Evolutionary conservation across 176 grass and related monocot species (phyloP).

Genomic region (Oropetium thomaeum): DNA sequence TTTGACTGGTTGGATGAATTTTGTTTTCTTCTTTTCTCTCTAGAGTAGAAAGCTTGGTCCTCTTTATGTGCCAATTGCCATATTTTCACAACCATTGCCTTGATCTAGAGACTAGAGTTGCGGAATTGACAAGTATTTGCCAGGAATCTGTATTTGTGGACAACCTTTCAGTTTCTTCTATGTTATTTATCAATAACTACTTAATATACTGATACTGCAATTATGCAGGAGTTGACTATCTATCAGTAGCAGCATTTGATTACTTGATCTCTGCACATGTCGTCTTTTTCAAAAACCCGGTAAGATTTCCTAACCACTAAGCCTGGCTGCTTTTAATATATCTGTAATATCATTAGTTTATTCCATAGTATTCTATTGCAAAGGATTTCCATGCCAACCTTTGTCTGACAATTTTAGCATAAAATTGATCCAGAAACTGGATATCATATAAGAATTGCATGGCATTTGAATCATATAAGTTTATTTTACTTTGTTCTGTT

Average conservation of each 20-base stretch:
- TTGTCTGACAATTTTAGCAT: neutral
- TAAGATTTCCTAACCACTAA: slow-evolving; percentile 32
- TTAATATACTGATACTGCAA: slow-evolving; percentile 13
- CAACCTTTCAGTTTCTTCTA: neutral
- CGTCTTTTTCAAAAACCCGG: slow-evolving; percentile 74
- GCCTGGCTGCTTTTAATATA: neutral
- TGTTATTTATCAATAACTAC: neutral
- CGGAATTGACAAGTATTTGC: neutral
- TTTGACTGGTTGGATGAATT: neutral
- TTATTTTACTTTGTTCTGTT: slow-evolving; percentile 20
- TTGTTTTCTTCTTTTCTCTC: neutral
- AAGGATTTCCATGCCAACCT: neutral
- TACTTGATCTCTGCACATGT: slow-evolving; percentile 76
- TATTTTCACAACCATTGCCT: neutral
- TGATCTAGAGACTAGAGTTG: neutral
- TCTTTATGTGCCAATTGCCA: neutral
- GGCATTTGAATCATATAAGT: neutral
- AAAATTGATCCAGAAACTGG: neutral
- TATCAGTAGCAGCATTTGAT: slow-evolving; percentile 77
- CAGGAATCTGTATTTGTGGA: neutral
- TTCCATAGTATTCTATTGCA: neutral
- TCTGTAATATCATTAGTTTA: neutral
- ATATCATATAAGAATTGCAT: neutral
- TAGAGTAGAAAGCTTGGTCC: neutral
- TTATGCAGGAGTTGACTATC: slow-evolving; percentile 63